Conservation (phyloP, 2,329 filamentous ascomycete species). For the Aspergillus tubingensis region DNA sequence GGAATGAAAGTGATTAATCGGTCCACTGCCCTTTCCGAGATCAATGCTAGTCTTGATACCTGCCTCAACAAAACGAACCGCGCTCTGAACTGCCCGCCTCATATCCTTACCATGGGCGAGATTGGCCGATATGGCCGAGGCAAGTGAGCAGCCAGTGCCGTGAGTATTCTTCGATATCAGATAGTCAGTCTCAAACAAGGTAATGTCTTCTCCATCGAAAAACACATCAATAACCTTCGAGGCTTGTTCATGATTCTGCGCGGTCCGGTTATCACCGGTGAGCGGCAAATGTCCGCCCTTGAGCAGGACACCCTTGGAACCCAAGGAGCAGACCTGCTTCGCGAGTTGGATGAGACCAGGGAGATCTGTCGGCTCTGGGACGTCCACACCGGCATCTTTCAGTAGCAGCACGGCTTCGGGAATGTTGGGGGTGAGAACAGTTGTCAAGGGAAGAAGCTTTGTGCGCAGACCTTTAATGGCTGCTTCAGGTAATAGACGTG, state of each 20-base stretch:
- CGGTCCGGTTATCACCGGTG: constrained; percentile 61
- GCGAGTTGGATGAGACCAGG: constrained; percentile 71
- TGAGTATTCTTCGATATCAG: constrained; percentile 79
- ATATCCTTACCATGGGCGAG: constrained; percentile 55
- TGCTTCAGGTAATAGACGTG: constrained; percentile 47
- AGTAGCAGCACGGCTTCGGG: constrained; percentile 50
- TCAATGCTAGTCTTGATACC: constrained; percentile 60
- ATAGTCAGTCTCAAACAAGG: constrained; percentile 70
- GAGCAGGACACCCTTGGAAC: constrained; percentile 77
- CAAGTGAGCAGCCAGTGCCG: constrained; percentile 90
- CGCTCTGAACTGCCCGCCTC: constrained; percentile 54
- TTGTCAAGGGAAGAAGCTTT: constrained; percentile 47
- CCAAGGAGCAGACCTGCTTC: constrained; percentile 64
- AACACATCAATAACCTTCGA: constrained; percentile 76
- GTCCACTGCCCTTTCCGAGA: constrained; percentile 62
- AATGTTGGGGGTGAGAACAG: constrained; percentile 52
- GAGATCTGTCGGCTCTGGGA: constrained; percentile 56
- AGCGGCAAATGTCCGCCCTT: constrained; percentile 92
- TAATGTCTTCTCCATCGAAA: constrained; percentile 60
- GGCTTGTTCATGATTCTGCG: constrained; percentile 60
- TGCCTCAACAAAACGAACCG: constrained; percentile 62
- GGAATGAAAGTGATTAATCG: constrained; percentile 69
- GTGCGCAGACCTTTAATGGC: constrained; percentile 44
- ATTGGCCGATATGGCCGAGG: constrained; percentile 70
- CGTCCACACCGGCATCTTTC: constrained; percentile 40